Base-by-base conservation (phyloP, 2,329 filamentous ascomycete species). In the Helicocarpus griseus region DNA sequence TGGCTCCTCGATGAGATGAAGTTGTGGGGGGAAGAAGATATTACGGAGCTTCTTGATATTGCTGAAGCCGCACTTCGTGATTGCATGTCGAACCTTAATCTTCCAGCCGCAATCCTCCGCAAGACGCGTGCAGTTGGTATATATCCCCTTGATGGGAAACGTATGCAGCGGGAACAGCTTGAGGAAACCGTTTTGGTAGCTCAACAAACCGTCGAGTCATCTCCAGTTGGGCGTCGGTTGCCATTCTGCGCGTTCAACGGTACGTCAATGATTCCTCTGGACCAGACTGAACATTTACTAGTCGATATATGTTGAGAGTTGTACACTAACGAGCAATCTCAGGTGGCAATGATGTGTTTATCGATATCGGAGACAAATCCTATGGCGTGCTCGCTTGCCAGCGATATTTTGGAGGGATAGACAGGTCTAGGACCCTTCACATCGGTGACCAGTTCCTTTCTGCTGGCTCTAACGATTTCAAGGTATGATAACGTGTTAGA, bases 171-270 rank as follows among this genome's bases (percentile, higher is more conserved):
- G 17, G 93, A 98, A 71, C 86, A 86, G 53, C 80, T 98, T 17
- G 93, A 98, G 67, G 93, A 98, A 72, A 96, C 91, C 0, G 93
- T 98, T 0, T 77, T 98, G 9, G 89, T 95, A 1, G 88, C 93
- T 17, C 91, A 97, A 69, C 91, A 94, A 66, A 89, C 89, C 46
- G 78, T 98, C 4, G 91, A 97, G 69, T 80, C 90, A 60, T 87
- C 84, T 38, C 73, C 79, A 1, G 85, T 85, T 28, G 86, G 85
- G 1, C 69, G 74, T 39, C 67, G 77, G 57, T 61, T 98, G 29
- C 93, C 93, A 0, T 98, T 97, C 65, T 98, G 93, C 65, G 93
- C 93, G 21, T 98, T 98, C 75, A 98, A 98, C 68, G 93, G 77
- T 77, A 28, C 11, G 36, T 36, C 14, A 17, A 39, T 47, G 21